These are phyloP conservation scores for Ustilago hordei DNA, from an alignment of 1,284 basidiomycete species.

Conservation along the genomic window DNA sequence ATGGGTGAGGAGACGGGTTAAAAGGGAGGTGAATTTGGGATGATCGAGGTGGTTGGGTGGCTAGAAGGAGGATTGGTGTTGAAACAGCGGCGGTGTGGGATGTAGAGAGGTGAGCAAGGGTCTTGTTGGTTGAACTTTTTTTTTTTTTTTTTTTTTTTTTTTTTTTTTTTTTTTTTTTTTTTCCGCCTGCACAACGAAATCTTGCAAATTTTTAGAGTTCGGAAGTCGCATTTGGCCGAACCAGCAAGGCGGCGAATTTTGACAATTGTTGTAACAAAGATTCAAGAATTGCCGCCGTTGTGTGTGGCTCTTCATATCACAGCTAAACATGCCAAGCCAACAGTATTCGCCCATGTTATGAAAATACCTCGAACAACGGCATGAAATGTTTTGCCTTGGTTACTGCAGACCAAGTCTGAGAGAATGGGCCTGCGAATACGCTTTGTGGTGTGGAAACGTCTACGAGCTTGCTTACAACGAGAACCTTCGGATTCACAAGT, in stretches of 20 bases:
- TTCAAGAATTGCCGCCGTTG: background rate
- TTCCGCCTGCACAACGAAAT: background rate
- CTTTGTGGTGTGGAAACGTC: background rate
- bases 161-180: slow-evolving; percentile 2
- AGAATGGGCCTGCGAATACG: background rate
- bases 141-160: background rate
- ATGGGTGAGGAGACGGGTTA: background rate
- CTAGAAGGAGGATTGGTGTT: background rate
- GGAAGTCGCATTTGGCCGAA: background rate
- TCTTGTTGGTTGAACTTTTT: slow-evolving; percentile 5
- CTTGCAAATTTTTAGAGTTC: slow-evolving; percentile 19
- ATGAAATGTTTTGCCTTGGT: background rate
- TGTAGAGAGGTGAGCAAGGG: slow-evolving; percentile 9
- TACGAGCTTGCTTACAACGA: background rate
- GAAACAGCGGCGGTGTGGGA: background rate
- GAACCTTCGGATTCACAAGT: background rate
- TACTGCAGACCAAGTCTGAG: background rate
- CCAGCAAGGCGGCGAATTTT: background rate
- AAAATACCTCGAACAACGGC: no score
- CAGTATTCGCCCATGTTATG: no score
- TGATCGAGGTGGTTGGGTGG: background rate
- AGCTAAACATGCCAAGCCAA: no score
- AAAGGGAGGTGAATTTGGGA: background rate
- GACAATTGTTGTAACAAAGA: background rate
- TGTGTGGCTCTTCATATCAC: background rate